Conservation (phyloP, 1,139 yeast species). For the Saccharomycopsis crataegensis region DNA sequence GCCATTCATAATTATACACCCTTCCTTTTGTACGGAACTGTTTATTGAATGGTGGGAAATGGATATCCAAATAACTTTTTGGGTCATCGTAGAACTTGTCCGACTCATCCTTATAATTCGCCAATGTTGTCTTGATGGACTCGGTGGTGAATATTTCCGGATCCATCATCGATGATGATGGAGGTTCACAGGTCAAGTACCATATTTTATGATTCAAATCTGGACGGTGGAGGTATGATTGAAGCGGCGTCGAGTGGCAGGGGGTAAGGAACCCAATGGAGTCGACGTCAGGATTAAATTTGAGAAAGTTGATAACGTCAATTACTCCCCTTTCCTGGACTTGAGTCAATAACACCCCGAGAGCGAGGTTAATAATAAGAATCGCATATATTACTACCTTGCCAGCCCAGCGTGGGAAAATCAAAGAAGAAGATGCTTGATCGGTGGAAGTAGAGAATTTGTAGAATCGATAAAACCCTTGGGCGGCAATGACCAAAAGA, state of each 20-base stretch:
- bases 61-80: constrained; percentile 36
- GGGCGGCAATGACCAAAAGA: constrained; percentile 38
- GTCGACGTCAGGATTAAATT: constrained; percentile 34
- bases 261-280: constrained; percentile 83
- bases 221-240: constrained; percentile 64
- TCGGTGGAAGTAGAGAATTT: background rate
- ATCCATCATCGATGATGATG: constrained; percentile 35
- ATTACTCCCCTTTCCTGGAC: constrained; percentile 84
- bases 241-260: constrained; percentile 97
- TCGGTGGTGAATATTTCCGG: constrained; percentile 21
- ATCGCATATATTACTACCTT: constrained; percentile 22
- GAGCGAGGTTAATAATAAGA: constrained; percentile 35
- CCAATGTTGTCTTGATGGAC: constrained; percentile 26
- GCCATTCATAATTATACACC: constrained; percentile 49
- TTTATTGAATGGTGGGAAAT: constrained; percentile 34
- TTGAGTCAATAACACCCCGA: constrained; percentile 48
- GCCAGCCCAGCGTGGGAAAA: background rate
- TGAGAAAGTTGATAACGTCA: constrained; percentile 50
- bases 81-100: constrained; percentile 76
- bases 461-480: constrained; percentile 25
- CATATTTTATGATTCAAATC: constrained; percentile 43
- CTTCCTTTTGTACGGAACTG: constrained; percentile 24
- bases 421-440: background rate
- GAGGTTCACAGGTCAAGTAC: constrained; percentile 93
- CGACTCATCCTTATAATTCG: constrained; percentile 70